Percentiles rank a stretch among this genome's conserved stretches.
Conservation (phyloP, 768 basidiomycete species). For the Daedaleopsis nitida region DNA sequence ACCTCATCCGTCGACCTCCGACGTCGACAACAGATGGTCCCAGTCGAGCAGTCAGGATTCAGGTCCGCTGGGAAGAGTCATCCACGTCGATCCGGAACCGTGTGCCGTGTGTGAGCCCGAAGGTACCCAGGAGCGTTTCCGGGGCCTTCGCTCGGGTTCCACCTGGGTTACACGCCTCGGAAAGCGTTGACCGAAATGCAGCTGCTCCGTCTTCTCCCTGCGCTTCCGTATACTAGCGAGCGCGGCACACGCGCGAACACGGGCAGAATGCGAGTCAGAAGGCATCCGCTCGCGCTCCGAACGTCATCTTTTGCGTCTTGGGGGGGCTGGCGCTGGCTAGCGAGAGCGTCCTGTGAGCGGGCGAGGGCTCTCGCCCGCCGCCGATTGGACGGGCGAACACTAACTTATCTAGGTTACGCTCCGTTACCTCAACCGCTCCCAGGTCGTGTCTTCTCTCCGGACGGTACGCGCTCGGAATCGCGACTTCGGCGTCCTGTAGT, state of each 20-base stretch:
- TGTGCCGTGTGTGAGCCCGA: not conserved
- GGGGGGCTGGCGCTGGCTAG: no score
- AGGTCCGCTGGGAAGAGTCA: no score
- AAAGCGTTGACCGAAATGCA: not conserved
- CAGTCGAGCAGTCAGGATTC: no score
- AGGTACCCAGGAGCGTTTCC: not conserved
- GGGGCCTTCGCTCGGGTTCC: no score
- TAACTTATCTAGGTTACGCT: conserved; percentile 8
- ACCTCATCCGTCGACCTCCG: not conserved
- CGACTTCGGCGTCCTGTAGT: no score
- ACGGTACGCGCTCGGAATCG: not conserved
- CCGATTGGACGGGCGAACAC: not conserved
- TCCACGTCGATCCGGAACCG: no score
- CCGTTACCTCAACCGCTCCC: not conserved
- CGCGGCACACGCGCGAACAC: not conserved
- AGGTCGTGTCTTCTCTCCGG: not conserved
- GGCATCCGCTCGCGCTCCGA: not conserved
- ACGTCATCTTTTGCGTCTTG: not conserved
- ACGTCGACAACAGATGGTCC: not conserved
- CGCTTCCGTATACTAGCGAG: not conserved
- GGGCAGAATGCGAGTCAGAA: not conserved
- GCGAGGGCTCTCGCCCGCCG: not conserved
- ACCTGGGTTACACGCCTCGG: not conserved
- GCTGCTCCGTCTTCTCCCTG: not conserved
- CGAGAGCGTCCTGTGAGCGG: no score